These are phyloP conservation scores for barrel medic (Medicago truncatula) DNA, from an alignment of 306 rosid species.

Conservation along the genomic window MtrunA17r5.0-ANR NC_053045.1:60372001-60372500, in stretches of 20 bases:
- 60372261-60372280: conserved; percentile 76
- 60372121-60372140: conserved; percentile 30
- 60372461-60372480: conserved; percentile 78
- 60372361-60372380: conserved; percentile 72
- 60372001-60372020: conserved; percentile 15
- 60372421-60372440: conserved; percentile 81
- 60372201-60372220: conserved; percentile 62
- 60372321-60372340: conserved; percentile 85
- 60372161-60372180: conserved; percentile 10
- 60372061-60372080: conserved; percentile 31
- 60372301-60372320: conserved; percentile 66
- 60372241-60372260: conserved; percentile 87
- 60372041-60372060: conserved; percentile 30
- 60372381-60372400: conserved; percentile 70
- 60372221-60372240: conserved; percentile 91
- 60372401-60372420: conserved; percentile 89
- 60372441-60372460: conserved; percentile 81
- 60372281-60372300: conserved; percentile 91
- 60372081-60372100: conserved; percentile 25
- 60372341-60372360: conserved; percentile 66
- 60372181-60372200: conserved; percentile 18
- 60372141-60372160: conserved; percentile 23
- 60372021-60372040: conserved; percentile 28
- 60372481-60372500: conserved; percentile 81
- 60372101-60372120: background rate